Base-by-base conservation (phyloP, 2,329 filamentous ascomycete genomes). In the Xylaria sp. region DNA sequence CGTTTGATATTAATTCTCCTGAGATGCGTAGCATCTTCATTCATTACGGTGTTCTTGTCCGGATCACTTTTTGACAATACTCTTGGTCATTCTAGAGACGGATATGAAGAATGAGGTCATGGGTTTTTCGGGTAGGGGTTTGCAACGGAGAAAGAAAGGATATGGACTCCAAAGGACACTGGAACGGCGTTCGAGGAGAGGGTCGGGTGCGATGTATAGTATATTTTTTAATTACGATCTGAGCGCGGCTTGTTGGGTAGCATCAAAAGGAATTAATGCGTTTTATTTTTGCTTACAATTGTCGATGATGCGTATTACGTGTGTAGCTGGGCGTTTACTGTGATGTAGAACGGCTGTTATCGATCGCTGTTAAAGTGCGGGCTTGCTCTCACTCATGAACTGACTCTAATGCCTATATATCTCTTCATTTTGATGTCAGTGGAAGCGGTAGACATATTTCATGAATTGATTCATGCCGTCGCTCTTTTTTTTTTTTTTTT, bases 81-180 rank as follows among this genome's bases (percentile, higher is more conserved):
- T 31, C 38, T 57, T 51, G 63, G 47, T 53, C 60, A 38, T 19
- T 61, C 71, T 69, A 71, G 66, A 70, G 66, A 69, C 60, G 70
- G 70, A 67, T 56, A 74, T 65, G 71, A 74, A 59, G 70, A 69
- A 73, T 68, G 72, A 74, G 61, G 64, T 57, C 66, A 72, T 67
- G 69, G 69, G 51, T 56, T 64, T 43, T 49, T 50, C 28, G 28
- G 50, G 54, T 28, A 33, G 56, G 31, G 42, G 45, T 37, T 38
- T 56, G 52, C 23, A 52, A 57, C 40, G 31, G 45, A 63, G 37
- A 47, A 46, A 56, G 51, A 53, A 60, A 51, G 55, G 50, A 46
- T 47, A 57, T 51, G 61, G 56, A 57, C 31, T 59, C 31, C 40
- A 46, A 23, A 28, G 49, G 57, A 25, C 57, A 60, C 33, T 49